Evolutionary conservation across 2,329 filamentous ascomycete species (phyloP).

Genomic region (Macroventuria anomochaeta): DNA sequence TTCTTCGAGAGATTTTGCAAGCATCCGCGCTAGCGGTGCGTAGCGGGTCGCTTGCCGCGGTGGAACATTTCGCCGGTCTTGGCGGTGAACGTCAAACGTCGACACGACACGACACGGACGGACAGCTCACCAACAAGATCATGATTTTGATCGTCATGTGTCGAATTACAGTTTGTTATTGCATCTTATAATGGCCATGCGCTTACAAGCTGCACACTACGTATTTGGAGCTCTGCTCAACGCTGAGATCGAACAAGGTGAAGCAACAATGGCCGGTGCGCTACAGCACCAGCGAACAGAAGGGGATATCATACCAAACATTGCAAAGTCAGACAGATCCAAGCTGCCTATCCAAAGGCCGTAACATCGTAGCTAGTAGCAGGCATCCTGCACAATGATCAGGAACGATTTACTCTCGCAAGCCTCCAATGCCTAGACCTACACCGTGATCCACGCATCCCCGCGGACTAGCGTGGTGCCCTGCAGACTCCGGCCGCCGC

Average conservation of each 20-base stretch:
- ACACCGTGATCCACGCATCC: conserved; percentile 57
- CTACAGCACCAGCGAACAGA: conserved; percentile 13
- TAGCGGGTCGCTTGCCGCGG: conserved; percentile 28
- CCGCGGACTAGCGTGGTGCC: conserved; percentile 48
- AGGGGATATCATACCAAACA: conserved; percentile 29
- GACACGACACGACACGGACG: too few relatives aligned
- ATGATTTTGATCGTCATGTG: background rate
- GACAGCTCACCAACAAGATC: background rate
- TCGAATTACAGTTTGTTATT: conserved; percentile 1
- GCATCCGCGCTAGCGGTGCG: conserved; percentile 4
- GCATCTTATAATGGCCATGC: conserved; percentile 3
- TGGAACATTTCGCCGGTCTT: conserved; percentile 29
- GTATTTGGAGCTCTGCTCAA: background rate
- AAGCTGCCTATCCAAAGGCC: conserved; percentile 10
- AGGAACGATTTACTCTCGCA: conserved; percentile 37
- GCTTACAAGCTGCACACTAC: background rate
- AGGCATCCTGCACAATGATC: conserved; percentile 22
- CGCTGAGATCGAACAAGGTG: conserved; percentile 2
- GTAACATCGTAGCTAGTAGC: conserved; percentile 26
- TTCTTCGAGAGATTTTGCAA: conserved; percentile 17
- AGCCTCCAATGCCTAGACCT: conserved; percentile 63
- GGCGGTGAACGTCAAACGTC: conserved; percentile 5
- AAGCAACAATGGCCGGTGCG: conserved; percentile 1
- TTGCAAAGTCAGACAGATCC: conserved; percentile 6
- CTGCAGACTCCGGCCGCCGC: conserved; percentile 35